A percentile compares a stretch with the other conserved stretches of the same genome.
Evolutionary conservation across 352 stramenopile genomes (phyloP).

Genomic region (Pythium diclinum): DNA sequence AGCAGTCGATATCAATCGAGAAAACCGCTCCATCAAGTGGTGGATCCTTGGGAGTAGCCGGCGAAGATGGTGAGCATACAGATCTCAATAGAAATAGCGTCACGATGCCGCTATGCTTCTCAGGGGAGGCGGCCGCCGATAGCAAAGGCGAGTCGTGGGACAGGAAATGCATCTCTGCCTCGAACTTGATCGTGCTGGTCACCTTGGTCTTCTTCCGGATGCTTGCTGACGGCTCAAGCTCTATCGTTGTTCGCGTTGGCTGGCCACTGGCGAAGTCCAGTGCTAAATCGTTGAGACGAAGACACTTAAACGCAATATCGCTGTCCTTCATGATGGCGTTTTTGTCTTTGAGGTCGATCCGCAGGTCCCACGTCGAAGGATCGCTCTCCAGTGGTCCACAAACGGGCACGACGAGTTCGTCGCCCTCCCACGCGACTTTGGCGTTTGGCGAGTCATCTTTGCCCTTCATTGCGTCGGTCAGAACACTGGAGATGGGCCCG

Average conservation of each 20-base stretch:
- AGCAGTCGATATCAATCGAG: slow-evolving; percentile 21
- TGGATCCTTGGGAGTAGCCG: slow-evolving; percentile 10
- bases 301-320: slow-evolving; percentile 24
- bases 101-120: slow-evolving; percentile 25
- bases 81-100: slow-evolving; percentile 30
- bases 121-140: neutral
- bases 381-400: slow-evolving; percentile 10
- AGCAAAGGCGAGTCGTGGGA: slow-evolving; percentile 23
- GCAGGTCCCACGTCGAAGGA: slow-evolving; percentile 6
- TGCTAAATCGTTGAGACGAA: slow-evolving; percentile 13
- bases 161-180: slow-evolving; percentile 25
- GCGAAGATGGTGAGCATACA: slow-evolving; percentile 5
- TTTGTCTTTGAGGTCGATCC: slow-evolving; percentile 42
- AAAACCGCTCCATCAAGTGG: neutral
- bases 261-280: slow-evolving; percentile 9
- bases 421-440: slow-evolving; percentile 28
- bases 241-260: neutral
- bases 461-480: slow-evolving; percentile 33
- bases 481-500: slow-evolving; percentile 21
- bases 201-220: slow-evolving; percentile 10
- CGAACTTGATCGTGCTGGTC: slow-evolving; percentile 11
- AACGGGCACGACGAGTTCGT: slow-evolving; percentile 32
- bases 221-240: slow-evolving; percentile 3
- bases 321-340: slow-evolving; percentile 44
- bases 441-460: slow-evolving; percentile 1